Evolutionary conservation across 75 land plant species (phyloP), one percentile per base, ranked within the genome.

Genomic region (Pinus taeda): DNA sequence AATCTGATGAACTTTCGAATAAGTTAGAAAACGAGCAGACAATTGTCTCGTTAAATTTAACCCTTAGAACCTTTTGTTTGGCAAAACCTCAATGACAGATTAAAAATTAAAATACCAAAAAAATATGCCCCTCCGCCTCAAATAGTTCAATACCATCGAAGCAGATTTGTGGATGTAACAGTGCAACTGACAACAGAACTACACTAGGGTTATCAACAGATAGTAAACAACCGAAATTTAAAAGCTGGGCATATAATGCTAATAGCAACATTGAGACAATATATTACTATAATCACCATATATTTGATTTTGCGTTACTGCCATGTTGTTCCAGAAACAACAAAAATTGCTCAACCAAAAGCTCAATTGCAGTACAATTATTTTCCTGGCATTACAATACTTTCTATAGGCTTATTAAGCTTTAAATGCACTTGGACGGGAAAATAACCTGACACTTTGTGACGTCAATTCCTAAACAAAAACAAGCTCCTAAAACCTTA

Each of bases 301-400:
- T 0, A 69, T 12, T 11, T 69, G n/a, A 42, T 37, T 69, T 12
- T 69, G 17, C 3, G 3, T 24, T 20, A 37, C 49, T 18, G 55
- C 22, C 45, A 69, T 67, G 22, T 69, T 39, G 21, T 45, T 20
- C 9, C 24, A 69, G 22, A 21, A 8, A 20, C n/a, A 49, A 18
- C 3, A 42, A 69, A 69, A 69, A n/a, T 42, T 69, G 22, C 72
- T 69, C 55, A n/a, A 13, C 22, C 72, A 69, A 69, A 49, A 30
- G 45, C 55, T 69, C 72, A 42, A n/a, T 69, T 69, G 72, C 21
- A 69, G 49, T 42, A 20, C 72, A 69, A 69, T 69, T 69, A 69
- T 69, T 69, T 69, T n/a, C 72, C 49, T 42, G 72, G 53, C 72
- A 69, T 37, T 42, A 69, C 72, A n/a, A 11, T 69, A n/a, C 22